A percentile compares a stretch with the other conserved stretches of the same genome.
Conservation (phyloP, 345 rosid genomes). For the Sonneratia alba region DNA sequence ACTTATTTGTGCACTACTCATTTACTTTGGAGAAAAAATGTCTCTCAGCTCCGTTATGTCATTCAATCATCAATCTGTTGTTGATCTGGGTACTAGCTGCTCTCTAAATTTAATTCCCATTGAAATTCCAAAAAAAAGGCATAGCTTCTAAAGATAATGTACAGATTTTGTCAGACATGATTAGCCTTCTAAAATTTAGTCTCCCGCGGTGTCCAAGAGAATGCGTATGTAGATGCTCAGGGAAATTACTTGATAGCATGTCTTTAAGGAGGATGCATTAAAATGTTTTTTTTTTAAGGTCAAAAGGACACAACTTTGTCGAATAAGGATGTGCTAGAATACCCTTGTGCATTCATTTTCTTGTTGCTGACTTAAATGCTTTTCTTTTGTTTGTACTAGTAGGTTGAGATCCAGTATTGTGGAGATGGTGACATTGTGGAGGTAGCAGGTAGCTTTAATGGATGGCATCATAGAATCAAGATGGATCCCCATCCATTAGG, state of each 20-base stretch:
- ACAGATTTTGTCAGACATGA: neutral
- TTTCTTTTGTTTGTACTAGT: constrained; percentile 7
- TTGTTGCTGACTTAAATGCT: neutral
- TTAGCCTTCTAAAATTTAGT: neutral
- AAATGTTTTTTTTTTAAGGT: no score
- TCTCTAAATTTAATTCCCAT: neutral
- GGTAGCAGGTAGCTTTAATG: constrained; percentile 89
- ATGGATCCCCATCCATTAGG: constrained; percentile 58
- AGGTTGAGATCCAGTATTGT: constrained; percentile 62
- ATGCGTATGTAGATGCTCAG: no score
- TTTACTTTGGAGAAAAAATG: neutral
- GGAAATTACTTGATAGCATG: no score
- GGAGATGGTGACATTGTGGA: constrained; percentile 88
- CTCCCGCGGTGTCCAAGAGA: neutral
- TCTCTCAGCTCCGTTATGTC: neutral
- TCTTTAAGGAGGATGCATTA: no score
- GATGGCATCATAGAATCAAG: constrained; percentile 77
- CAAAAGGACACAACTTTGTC: no score
- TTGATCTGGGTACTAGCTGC: neutral
- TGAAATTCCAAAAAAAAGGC: neutral
- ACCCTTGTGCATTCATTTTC: neutral
- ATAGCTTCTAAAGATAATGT: neutral
- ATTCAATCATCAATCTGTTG: no score
- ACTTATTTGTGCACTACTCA: neutral
- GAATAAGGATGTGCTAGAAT: no score